Percentiles rank a stretch among this genome's conserved stretches.
phyloP scores from a whole-genome alignment of 352 stramenopile species.

The Phytophthora pseudosyringae region DNA sequence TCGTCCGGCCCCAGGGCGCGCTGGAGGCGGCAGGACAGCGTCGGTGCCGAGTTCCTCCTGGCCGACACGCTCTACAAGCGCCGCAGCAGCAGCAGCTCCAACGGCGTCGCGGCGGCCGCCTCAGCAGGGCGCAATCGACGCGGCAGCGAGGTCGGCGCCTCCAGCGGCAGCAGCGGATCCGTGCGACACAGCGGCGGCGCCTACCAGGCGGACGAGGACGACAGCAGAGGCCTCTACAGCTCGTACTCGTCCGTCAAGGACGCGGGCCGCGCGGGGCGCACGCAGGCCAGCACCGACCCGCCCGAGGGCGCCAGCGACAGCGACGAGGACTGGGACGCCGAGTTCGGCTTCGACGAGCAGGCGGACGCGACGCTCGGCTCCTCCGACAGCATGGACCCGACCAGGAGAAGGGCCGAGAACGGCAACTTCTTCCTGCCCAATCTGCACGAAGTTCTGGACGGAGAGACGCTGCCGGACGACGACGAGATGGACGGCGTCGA shows the following conservation, averaged over 20 bases:
- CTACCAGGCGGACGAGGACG: constrained; percentile 27
- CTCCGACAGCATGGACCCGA: constrained; percentile 58
- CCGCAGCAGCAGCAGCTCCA: constrained; percentile 43
- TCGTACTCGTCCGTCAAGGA: constrained; percentile 34
- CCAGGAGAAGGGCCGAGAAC: constrained; percentile 69
- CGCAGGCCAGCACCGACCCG: neutral
- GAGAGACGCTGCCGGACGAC: constrained; percentile 65
- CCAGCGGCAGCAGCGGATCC: constrained; percentile 25
- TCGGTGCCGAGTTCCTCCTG: constrained; percentile 27
- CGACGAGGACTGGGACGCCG: constrained; percentile 74
- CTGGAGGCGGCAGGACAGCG: constrained; percentile 51
- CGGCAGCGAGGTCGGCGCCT: constrained; percentile 21
- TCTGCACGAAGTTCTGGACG: constrained; percentile 81
- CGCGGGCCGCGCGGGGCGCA: neutral
- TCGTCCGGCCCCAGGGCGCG: constrained; percentile 5
- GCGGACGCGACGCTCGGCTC: constrained; percentile 39
- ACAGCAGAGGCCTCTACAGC: constrained; percentile 20
- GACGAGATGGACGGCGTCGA: constrained; percentile 39
- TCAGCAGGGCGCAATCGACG: constrained; percentile 12
- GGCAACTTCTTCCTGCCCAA: constrained; percentile 86
- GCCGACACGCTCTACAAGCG: constrained; percentile 34
- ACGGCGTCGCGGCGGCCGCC: constrained; percentile 4
- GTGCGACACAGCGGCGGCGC: constrained; percentile 28
- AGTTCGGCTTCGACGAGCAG: constrained; percentile 80
- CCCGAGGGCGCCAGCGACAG: constrained; percentile 21